A percentile compares a stretch with the other conserved stretches of the same genome.
Evolutionary conservation across 202 grass and related monocot species (phyloP).

Genomic region (Carex arenaria): DNA sequence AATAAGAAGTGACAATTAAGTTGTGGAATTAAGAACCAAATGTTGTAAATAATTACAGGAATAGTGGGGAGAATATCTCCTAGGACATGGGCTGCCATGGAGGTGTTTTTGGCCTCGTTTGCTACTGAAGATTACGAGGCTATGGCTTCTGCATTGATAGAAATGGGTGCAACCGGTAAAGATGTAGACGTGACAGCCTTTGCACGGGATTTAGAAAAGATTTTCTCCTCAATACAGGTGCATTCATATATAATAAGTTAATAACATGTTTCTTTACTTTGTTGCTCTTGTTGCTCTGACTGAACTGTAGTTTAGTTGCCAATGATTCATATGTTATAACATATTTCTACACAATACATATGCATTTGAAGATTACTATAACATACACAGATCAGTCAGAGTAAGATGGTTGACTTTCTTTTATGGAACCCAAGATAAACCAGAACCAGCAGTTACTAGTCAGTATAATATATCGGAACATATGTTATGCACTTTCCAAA

Average conservation of each 20-base stretch:
- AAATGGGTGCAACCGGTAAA: constrained; percentile 91
- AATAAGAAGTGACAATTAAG: background rate
- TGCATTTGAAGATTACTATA: background rate
- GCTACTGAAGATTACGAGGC: constrained; percentile 71
- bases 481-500: background rate
- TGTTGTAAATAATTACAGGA: constrained; percentile 39
- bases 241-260: background rate
- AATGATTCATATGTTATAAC: background rate
- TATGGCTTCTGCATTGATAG: constrained; percentile 76
- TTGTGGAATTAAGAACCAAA: background rate
- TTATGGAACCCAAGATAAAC: background rate
- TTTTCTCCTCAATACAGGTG: constrained; percentile 97
- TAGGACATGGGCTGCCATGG: constrained; percentile 89
- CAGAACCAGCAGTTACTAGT: background rate
- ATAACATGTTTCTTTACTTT: background rate
- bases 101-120: constrained; percentile 87
- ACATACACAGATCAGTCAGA: background rate
- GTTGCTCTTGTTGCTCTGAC: background rate
- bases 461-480: background rate
- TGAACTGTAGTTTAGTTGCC: background rate
- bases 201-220: constrained; percentile 73
- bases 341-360: background rate
- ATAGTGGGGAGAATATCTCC: constrained; percentile 94
- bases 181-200: constrained; percentile 72
- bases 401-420: background rate